Base-by-base conservation (phyloP, 2,329 filamentous ascomycete genomes). In the Claviceps pazoutovae region DNA sequence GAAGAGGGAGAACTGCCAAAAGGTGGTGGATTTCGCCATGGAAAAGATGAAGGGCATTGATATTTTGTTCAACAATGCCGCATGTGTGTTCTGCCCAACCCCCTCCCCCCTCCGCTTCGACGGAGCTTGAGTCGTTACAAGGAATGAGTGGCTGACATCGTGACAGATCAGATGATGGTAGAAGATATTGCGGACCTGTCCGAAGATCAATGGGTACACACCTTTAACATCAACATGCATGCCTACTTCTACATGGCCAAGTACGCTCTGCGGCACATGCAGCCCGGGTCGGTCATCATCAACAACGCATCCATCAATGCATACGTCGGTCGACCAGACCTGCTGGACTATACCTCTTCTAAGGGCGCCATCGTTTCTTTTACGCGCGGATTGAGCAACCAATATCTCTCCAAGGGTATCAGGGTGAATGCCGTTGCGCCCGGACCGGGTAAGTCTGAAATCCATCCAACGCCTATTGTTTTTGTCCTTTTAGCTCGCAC, bases 261-360 rank as follows among this genome's bases (percentile, higher is more conserved):
- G 66, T 88, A 90, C 62, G 69, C 76, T 13, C 73, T 93, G 11
- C 81, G 80, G 0, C 83, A 90, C 66, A 85, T 93, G 80, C 78
- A 79, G 61, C 65, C 67, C n/a, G 87, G 88, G 38, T 76, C 80
- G 52, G 82, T 80, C 26, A 88, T 94, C 64, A 88, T 94, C 75
- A 93, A 91, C 71, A 89, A 88, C 63, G 82, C 86, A 45, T 89
- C 84, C 36, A 83, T 93, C 64, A 91, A 91, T 64, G 85, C 83
- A 26, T 93, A 91, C 68, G 78, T 89, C 53, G 87, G 87, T 41
- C 83, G 86, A 1, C 83, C 83, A 0, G 86, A 91, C 60, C 75
- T 91, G 2, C 77, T 93, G 48, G 86, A 93, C 66, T 91, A 93
- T 70, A 89, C 86, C 0, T 81, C 83, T 1, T 88, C 83, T 26